Evolutionary conservation across 2,329 filamentous ascomycete species (phyloP), one percentile per base, ranked within the genome.

Genomic region (Orbilia ellipsospora): DNA sequence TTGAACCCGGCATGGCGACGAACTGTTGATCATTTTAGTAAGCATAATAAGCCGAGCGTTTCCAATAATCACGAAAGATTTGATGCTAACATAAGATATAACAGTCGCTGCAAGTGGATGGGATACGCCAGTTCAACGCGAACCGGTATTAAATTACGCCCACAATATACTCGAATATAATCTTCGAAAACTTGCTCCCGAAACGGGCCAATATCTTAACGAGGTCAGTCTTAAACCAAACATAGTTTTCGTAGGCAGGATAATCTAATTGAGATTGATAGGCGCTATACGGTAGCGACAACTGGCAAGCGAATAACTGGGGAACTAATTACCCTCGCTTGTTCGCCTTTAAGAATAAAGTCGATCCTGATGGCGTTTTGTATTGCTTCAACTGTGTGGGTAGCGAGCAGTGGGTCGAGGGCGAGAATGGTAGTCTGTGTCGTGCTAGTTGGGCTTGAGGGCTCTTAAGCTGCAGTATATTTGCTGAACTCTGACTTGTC

Each of bases 131-230:
- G 78, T 81, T 76, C n/a, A 84, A 59, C 82, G 82, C 20, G 79
- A 83, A 79, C 79, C 80, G 82, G 69, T 82, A 82, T 50, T 82
- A 70, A 3, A 81, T 80, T 1, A 77, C 56, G 77, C 59, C 18
- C 20, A 70, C 44, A 23, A 61, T 69, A 57, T 77, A 57, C 26
- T 65, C 51, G 23, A 75, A 76, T 66, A 78, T 56, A 73, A 74
- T 50, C 67, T 87, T 2, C 81, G 81, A 44, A 72, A 82, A 5
- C 77, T 87, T 15, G 82, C 83, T 7, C 81, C 84, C 79, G 20
- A 83, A 80, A 51, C 82, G 80, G 52, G 83, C 20, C 82, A 83
- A 5, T 86, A 86, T 77, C 78, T 85, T 69, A 86, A 85, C 75
- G 85, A 86, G 78, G 85, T 84, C 60, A 72, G 82, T 69, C 75